phyloP scores from a whole-genome alignment of 2,329 filamentous ascomycete genomes.

The Hawksworthiomyces lignivorus region DNA sequence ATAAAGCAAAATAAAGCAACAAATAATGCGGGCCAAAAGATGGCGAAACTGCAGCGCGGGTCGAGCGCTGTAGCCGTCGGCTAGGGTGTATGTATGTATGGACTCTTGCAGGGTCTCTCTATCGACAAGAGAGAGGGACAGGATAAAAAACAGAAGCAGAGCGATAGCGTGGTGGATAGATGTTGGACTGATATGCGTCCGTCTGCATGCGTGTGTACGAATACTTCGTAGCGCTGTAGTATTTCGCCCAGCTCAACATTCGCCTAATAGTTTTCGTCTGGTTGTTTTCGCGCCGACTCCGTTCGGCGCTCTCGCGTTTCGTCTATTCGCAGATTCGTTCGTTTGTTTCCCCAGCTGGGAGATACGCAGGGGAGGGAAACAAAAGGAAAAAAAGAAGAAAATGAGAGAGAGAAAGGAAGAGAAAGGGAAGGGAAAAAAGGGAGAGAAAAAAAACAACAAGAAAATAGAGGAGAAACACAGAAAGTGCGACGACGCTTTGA shows the following conservation, averaged over 20 bases:
- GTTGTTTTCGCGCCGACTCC: no score
- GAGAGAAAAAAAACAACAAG: background rate
- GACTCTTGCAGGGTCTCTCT: conserved; percentile 3
- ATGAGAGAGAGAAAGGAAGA: background rate
- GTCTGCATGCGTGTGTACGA: no score
- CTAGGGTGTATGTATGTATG: background rate
- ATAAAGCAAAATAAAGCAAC: background rate
- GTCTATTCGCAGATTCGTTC: conserved; percentile 2
- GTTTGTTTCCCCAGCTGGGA: conserved; percentile 4
- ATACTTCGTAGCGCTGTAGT: no score
- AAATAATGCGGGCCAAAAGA: background rate
- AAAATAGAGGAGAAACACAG: background rate
- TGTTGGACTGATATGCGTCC: no score
- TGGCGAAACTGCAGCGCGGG: conserved; percentile 1
- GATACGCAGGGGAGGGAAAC: background rate
- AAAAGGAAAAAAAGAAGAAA: background rate
- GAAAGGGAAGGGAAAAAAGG: background rate
- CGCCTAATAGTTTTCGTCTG: no score
- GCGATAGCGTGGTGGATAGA: no score
- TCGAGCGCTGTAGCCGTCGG: conserved; percentile 3
- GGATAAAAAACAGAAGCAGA: no score
- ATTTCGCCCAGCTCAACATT: no score
- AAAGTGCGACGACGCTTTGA: no score
- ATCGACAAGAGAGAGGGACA: background rate
- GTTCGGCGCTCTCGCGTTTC: no score